Evolutionary conservation across 371 early-diverging fungal genomes (phyloP).

Genomic region (Dinochytrium kinnereticum): DNA sequence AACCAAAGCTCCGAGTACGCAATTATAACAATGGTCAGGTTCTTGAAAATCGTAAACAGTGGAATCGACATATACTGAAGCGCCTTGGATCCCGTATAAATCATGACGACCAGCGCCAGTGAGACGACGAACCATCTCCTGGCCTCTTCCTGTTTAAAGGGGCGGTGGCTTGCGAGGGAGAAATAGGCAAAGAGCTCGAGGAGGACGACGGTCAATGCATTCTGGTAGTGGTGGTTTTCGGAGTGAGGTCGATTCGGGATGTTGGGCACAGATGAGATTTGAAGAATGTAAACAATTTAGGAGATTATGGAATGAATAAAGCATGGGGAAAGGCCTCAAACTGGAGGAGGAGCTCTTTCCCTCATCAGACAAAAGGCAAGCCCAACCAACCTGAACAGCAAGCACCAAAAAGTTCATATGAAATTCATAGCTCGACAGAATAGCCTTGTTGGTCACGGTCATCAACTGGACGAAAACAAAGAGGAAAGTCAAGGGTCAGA

Average conservation of each 20-base stretch:
- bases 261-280: neutral
- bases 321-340: neutral
- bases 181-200: constrained; percentile 45
- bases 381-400: constrained; percentile 73
- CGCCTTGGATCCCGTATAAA: constrained; percentile 96
- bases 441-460: constrained; percentile 96
- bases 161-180: constrained; percentile 40
- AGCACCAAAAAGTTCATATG: constrained; percentile 91
- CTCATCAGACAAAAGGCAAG: neutral
- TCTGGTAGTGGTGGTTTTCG: too few species aligned
- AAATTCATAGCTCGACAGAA: constrained; percentile 85
- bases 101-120: constrained; percentile 89
- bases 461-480: constrained; percentile 58
- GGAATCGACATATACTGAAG: constrained; percentile 93
- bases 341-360: neutral
- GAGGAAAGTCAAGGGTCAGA: neutral
- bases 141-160: constrained; percentile 65
- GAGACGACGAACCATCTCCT: constrained; percentile 89
- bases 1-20: constrained; percentile 92
- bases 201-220: constrained; percentile 42
- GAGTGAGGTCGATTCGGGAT: neutral
- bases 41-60: constrained; percentile 98
- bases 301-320: constrained; percentile 4
- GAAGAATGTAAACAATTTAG: neutral
- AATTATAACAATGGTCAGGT: constrained; percentile 95